Evolutionary conservation across 2,329 filamentous ascomycete genomes (phyloP), one percentile per base, ranked within the genome.

Genomic region (Fusarium guadeloupense): DNA sequence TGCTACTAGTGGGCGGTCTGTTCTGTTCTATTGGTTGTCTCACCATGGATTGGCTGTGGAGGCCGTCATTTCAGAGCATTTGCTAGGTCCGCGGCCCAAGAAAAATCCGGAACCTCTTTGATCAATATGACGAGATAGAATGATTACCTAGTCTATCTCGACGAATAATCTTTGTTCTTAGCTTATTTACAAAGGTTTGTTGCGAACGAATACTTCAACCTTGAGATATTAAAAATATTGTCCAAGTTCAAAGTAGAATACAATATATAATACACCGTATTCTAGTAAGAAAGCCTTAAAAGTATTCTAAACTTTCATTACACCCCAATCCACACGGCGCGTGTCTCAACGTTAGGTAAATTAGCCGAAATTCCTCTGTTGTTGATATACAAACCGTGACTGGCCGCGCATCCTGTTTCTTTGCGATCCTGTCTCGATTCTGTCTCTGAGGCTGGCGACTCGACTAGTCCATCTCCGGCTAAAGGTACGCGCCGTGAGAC

Each of bases 301-400:
- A n/a, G n/a, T n/a, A n/a, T n/a, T n/a, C n/a, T n/a, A n/a, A n/a
- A n/a, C n/a, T n/a, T n/a, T n/a, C n/a, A n/a, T n/a, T n/a, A n/a
- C n/a, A n/a, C n/a, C n/a, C n/a, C n/a, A n/a, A n/a, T n/a, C n/a
- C n/a, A 9, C 25, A 10, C 28, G 14, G 7, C 13, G 13, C 10
- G 13, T 8, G 13, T 31, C 28, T n/a, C 28, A 47, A 63, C 37
- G 46, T 37, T n/a, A n/a, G n/a, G 64, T 41, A 52, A 66, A 68
- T 68, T 68, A 68, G 65, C 65, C 64, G 62, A 67, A 68, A 68
- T 68, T 68, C 65, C 64, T 66, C 39, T 9, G 39, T 28, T 35
- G 16, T n/a, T 9, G n/a, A 23, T 35, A 51, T 31, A 54, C 56
- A n/a, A 57, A 62, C 41, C 35, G 31, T 64, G 50, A 64, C 61